phyloP scores from a whole-genome alignment of 2,329 filamentous ascomycete genomes.

The Cercospora zeae-maydis region DNA sequence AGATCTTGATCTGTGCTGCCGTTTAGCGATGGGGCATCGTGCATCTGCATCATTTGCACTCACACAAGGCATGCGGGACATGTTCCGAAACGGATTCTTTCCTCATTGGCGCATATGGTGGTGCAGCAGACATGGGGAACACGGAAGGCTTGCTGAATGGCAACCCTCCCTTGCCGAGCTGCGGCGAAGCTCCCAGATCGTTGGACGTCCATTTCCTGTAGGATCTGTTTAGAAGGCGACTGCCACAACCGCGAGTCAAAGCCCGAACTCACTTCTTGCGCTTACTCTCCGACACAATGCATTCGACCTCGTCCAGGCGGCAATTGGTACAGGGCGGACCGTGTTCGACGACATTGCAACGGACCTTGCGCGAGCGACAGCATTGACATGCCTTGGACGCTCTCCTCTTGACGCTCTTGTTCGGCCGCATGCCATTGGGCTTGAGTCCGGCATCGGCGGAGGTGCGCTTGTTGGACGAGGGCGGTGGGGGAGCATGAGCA shows the following conservation, averaged over 20 bases:
- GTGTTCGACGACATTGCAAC: constrained; percentile 87
- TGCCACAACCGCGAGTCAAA: not conserved
- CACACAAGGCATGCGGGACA: constrained; percentile 63
- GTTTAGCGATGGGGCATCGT: constrained; percentile 7
- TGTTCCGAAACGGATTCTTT: constrained; percentile 40
- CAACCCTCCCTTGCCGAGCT: constrained; percentile 20
- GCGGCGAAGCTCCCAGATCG: constrained; percentile 23
- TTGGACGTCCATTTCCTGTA: constrained; percentile 38
- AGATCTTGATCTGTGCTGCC: constrained; percentile 31
- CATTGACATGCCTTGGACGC: constrained; percentile 89
- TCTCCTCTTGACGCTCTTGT: constrained; percentile 69
- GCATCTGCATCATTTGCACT: constrained; percentile 34
- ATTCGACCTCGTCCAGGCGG: constrained; percentile 73
- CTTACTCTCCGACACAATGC: constrained; percentile 67
- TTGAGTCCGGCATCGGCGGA: constrained; percentile 55
- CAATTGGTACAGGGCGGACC: constrained; percentile 85
- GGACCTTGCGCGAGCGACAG: constrained; percentile 83
- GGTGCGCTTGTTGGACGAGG: constrained; percentile 51
- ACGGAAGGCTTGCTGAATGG: constrained; percentile 23
- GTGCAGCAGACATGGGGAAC: constrained; percentile 34
- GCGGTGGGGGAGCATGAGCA: not conserved
- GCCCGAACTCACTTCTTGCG: constrained; percentile 69
- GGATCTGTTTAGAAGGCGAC: not conserved
- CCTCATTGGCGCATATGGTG: constrained; percentile 33
- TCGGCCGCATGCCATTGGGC: constrained; percentile 43